A percentile compares a stretch with the other conserved stretches of the same genome.
phyloP scores from a whole-genome alignment of 768 basidiomycete genomes.

The Leccinum obscurum region DNA sequence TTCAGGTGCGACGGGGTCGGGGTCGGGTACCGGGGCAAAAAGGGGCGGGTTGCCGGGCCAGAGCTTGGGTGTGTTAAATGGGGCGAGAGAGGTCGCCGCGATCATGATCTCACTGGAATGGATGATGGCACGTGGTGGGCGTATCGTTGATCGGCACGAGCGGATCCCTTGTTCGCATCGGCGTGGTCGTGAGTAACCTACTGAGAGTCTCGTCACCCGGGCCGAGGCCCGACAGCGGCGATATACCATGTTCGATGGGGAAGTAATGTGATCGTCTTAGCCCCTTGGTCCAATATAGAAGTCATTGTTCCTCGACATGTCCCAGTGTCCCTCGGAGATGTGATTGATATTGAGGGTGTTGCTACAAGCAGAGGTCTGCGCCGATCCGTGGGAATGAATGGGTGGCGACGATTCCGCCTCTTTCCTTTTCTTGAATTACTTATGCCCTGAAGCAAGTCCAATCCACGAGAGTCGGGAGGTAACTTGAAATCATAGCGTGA shows the following conservation, averaged over 20 bases:
- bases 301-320: neutral
- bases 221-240: neutral
- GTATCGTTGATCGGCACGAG: neutral
- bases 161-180: neutral
- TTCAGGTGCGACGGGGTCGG: neutral
- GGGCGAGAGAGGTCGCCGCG: neutral
- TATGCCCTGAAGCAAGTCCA: too few species aligned
- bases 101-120: neutral
- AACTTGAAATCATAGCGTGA: too few species aligned
- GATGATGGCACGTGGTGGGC: neutral
- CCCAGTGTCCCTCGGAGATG: too few species aligned
- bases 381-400: too few species aligned
- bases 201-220: neutral
- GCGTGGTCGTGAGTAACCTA: neutral
- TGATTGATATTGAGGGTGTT: too few species aligned
- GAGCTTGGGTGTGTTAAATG: neutral
- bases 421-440: too few species aligned
- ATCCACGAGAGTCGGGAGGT: too few species aligned
- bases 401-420: too few species aligned
- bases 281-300: neutral
- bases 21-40: neutral
- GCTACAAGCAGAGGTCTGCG: too few species aligned
- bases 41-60: neutral
- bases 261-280: neutral
- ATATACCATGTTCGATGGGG: neutral